A percentile compares a stretch with the other conserved stretches of the same genome.
These are phyloP conservation scores for Fagopyrum esculentum DNA, from an alignment of 148 eudicot species.

Conservation along the genomic window DNA sequence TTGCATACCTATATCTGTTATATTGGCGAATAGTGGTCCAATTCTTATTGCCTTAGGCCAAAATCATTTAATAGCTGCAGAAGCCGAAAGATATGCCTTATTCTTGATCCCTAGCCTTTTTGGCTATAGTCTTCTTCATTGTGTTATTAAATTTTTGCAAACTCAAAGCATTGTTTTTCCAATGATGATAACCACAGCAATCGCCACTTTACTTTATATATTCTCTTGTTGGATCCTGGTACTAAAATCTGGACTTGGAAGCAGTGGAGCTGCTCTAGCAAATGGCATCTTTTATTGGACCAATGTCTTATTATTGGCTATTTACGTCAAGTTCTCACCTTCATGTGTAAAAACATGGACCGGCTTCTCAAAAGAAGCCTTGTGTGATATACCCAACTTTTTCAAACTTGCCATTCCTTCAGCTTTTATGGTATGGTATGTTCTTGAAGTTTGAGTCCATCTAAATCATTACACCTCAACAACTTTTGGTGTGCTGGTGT, in stretches of 20 bases:
- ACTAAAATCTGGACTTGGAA: slow-evolving; percentile 14
- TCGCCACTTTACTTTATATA: slow-evolving; percentile 14
- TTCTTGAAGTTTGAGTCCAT: background rate
- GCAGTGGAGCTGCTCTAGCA: slow-evolving; percentile 18
- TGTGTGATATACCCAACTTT: slow-evolving; percentile 8
- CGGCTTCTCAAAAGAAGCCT: slow-evolving; percentile 13
- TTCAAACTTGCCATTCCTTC: slow-evolving; percentile 19
- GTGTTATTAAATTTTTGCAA: slow-evolving; percentile 17
- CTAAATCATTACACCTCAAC: background rate
- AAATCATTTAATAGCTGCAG: slow-evolving; percentile 14
- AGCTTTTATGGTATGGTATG: slow-evolving; percentile 19
- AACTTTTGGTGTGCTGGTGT: background rate
- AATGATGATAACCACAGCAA: slow-evolving; percentile 13
- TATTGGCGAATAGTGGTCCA: slow-evolving; percentile 14
- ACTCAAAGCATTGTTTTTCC: slow-evolving; percentile 16
- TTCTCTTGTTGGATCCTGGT: slow-evolving; percentile 16
- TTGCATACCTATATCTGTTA: slow-evolving; percentile 15
- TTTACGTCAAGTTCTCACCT: slow-evolving; percentile 16
- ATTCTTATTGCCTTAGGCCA: slow-evolving; percentile 15
- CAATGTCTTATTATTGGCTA: slow-evolving; percentile 11
- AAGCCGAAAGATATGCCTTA: slow-evolving; percentile 14
- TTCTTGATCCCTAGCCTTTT: slow-evolving; percentile 19
- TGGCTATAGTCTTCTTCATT: slow-evolving; percentile 20
- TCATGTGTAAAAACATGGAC: slow-evolving; percentile 17
- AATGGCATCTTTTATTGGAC: slow-evolving; percentile 15